Evolutionary conservation across 2,329 filamentous ascomycete genomes (phyloP).

Genomic region (Drechslerella dactyloides): DNA sequence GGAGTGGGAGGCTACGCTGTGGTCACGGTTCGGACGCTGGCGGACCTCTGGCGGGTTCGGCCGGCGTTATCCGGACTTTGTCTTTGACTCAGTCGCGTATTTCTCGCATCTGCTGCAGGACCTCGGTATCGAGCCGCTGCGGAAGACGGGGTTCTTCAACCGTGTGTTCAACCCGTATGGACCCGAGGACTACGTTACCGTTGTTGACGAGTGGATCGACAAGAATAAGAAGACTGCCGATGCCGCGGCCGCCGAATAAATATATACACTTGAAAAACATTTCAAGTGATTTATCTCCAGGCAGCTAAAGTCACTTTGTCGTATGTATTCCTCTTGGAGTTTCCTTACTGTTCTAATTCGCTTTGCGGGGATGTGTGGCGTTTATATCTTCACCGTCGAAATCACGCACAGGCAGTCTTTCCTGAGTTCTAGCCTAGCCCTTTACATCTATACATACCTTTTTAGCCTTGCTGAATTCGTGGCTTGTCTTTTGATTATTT

Average conservation of each 20-base stretch:
- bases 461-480: no score
- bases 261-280: no score
- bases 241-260: background rate
- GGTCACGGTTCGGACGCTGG: conserved; percentile 73
- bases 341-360: conserved; percentile 29
- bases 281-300: no score
- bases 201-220: conserved; percentile 65
- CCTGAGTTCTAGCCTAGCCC: no score
- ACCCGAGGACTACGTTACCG: conserved; percentile 65
- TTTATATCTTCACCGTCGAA: no score
- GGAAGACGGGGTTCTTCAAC: conserved; percentile 63
- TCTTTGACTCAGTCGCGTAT: conserved; percentile 78
- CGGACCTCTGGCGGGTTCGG: conserved; percentile 73
- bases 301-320: no score
- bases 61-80: conserved; percentile 69
- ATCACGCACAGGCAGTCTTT: no score
- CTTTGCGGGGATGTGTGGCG: no score
- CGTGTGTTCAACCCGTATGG: conserved; percentile 67
- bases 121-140: conserved; percentile 66
- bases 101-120: conserved; percentile 71
- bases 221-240: conserved; percentile 43
- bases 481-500: no score
- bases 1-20: conserved; percentile 66
- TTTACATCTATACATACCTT: no score
- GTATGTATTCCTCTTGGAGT: conserved; percentile 16